These are phyloP conservation scores for Gossypium longicalyx DNA, from an alignment of 345 rosid species.

Conservation along the genomic window DNA sequence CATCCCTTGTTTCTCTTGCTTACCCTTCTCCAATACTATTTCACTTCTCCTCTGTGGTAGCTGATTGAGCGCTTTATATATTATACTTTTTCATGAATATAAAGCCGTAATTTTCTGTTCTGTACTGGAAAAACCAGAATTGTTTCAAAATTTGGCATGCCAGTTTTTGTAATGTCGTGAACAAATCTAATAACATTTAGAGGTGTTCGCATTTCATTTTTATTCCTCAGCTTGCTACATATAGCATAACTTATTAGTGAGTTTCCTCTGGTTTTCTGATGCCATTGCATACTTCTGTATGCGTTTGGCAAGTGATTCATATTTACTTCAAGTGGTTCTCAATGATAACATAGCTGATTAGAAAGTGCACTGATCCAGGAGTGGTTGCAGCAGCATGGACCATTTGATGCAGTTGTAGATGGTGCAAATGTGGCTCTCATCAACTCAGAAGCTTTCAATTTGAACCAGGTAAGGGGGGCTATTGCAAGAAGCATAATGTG, in stretches of 20 bases:
- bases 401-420: conserved; percentile 89
- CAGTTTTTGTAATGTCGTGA: background rate
- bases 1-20: background rate
- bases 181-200: background rate
- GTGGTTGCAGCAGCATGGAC: conserved; percentile 81
- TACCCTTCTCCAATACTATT: background rate
- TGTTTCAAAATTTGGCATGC: background rate
- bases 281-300: background rate
- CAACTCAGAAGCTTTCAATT: conserved; percentile 49
- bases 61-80: background rate
- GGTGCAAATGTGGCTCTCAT: conserved; percentile 79
- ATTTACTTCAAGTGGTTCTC: conserved; percentile 12
- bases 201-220: background rate
- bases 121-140: background rate
- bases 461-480: conserved; percentile 50
- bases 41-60: background rate
- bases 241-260: background rate
- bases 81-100: background rate
- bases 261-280: background rate
- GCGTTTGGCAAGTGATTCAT: conserved; percentile 11
- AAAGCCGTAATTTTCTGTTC: background rate
- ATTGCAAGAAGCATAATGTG: background rate
- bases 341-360: conserved; percentile 21
- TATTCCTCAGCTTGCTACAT: background rate
- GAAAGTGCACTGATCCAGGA: conserved; percentile 46